phyloP scores from a whole-genome alignment of 2,329 filamentous ascomycete species.

The Lecanicillium sp. region DNA sequence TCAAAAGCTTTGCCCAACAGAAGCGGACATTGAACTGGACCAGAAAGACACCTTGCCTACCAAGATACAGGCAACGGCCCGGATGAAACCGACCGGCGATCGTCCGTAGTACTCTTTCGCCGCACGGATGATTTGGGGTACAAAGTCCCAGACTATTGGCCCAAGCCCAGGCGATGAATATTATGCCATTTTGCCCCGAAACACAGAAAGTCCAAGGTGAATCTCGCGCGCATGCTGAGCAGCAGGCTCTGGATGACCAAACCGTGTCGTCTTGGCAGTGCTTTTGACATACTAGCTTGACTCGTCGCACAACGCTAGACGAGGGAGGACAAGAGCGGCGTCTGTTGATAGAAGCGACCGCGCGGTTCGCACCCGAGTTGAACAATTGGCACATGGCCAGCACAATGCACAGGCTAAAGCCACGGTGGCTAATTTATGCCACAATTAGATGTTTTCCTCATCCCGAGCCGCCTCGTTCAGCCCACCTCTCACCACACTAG shows the following conservation, averaged over 20 bases:
- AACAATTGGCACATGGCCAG: neutral
- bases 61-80: conserved; percentile 1
- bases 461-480: too few species aligned
- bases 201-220: neutral
- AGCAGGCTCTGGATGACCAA: too few species aligned
- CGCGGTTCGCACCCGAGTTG: too few species aligned
- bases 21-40: too few species aligned
- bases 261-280: too few species aligned
- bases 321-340: too few species aligned
- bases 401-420: too few species aligned
- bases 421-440: conserved; percentile 8
- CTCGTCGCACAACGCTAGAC: too few species aligned
- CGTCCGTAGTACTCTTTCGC: conserved; percentile 6
- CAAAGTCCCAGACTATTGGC: neutral
- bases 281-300: too few species aligned
- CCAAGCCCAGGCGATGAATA: neutral
- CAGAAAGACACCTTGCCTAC: too few species aligned
- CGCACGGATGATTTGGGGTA: conserved; percentile 11
- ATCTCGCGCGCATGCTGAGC: neutral
- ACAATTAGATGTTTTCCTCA: neutral
- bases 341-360: neutral
- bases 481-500: too few species aligned
- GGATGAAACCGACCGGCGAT: neutral
- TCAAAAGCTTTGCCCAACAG: too few species aligned
- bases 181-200: neutral